Conservation (phyloP, 1,139 yeast species). For the Lodderomyces theae region DNA sequence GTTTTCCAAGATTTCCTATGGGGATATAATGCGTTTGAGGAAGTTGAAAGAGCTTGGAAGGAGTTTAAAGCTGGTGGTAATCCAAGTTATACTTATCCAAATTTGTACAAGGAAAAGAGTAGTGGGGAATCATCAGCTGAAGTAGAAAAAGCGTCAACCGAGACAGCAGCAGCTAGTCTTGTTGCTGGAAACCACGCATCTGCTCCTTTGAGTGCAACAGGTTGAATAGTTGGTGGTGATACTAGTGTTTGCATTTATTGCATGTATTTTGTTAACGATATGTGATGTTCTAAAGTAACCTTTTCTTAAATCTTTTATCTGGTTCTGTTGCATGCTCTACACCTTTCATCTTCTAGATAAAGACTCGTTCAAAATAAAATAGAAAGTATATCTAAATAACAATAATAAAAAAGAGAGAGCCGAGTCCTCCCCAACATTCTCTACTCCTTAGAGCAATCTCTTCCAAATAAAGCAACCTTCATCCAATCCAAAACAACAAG, state of each 20-base stretch:
- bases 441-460: slow-evolving; percentile 69
- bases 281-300: not conserved
- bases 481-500: slow-evolving; percentile 85
- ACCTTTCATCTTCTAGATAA: no score
- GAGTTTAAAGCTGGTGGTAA: slow-evolving; percentile 12
- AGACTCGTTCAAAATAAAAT: no score
- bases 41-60: slow-evolving; percentile 18
- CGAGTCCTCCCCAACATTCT: not conserved
- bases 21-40: slow-evolving; percentile 26
- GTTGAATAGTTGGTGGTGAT: not conserved
- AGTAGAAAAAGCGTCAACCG: not conserved
- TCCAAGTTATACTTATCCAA: slow-evolving; percentile 12
- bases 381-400: not conserved
- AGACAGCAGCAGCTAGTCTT: not conserved
- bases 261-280: not conserved
- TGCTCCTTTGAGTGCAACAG: slow-evolving; percentile 1
- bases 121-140: not conserved
- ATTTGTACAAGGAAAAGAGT: slow-evolving; percentile 10
- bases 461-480: slow-evolving; percentile 82
- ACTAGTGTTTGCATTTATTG: not conserved
- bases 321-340: no score
- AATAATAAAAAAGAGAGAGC: not conserved
- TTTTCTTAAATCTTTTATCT: no score
- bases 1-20: slow-evolving; percentile 23
- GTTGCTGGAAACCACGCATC: not conserved